A percentile compares a stretch with the other conserved stretches of the same genome.
phyloP scores from a whole-genome alignment of 2,329 filamentous ascomycete species.

The Penicillium sp. region DNA sequence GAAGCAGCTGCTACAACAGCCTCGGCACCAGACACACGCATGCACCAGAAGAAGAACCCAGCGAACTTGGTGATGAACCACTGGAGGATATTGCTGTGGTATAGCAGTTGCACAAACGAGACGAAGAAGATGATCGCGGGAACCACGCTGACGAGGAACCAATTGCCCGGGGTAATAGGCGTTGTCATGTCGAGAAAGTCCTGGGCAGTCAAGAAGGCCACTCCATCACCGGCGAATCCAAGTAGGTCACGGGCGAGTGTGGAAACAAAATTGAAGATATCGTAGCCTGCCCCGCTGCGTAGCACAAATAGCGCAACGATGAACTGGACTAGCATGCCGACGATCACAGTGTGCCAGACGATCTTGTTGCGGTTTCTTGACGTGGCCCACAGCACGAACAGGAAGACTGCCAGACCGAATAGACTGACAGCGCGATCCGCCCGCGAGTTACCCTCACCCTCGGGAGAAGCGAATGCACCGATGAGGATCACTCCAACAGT shows the following conservation, averaged over 20 bases:
- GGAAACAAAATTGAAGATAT: conserved; percentile 89
- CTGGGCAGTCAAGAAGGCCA: conserved; percentile 61
- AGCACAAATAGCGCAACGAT: conserved; percentile 84
- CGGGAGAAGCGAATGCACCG: conserved; percentile 68
- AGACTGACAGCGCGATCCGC: conserved; percentile 74
- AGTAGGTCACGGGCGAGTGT: conserved; percentile 67
- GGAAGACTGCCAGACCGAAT: conserved; percentile 68
- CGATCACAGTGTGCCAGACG: conserved; percentile 72
- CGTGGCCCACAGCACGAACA: conserved; percentile 62
- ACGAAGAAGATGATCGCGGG: conserved; percentile 96
- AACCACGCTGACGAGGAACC: conserved; percentile 75
- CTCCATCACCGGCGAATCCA: conserved; percentile 68
- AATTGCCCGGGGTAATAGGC: conserved; percentile 43
- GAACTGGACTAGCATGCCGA: conserved; percentile 84
- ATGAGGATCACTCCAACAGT: conserved; percentile 70
- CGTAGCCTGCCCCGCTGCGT: conserved; percentile 71
- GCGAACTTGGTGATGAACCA: conserved; percentile 89
- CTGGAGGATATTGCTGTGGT: conserved; percentile 73
- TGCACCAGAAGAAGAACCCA: conserved; percentile 83
- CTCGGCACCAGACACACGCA: conserved; percentile 82
- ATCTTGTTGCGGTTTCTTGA: conserved; percentile 61
- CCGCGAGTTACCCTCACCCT: conserved; percentile 69
- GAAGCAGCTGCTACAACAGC: conserved; percentile 91
- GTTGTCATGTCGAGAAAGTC: conserved; percentile 21
- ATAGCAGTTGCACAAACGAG: conserved; percentile 79